Conservation (phyloP, 2,329 filamentous ascomycete genomes). For the Amauroascus verrucosus region DNA sequence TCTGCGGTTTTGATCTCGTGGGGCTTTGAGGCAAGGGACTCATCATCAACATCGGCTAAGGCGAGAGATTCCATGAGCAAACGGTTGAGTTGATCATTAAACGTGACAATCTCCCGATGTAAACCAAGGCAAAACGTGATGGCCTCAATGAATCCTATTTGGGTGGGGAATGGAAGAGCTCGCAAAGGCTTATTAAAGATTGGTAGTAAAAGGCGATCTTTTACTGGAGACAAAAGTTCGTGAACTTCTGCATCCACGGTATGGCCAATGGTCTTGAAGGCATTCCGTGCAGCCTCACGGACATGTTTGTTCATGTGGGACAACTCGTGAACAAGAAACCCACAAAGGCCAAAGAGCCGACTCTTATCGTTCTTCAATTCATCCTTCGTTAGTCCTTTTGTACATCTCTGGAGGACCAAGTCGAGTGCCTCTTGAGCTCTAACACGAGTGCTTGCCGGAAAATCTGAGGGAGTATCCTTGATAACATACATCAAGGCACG, state of each 20-base stretch:
- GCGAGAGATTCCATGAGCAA: conserved; percentile 89
- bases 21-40: conserved; percentile 82
- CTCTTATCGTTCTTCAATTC: conserved; percentile 59
- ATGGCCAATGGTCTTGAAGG: conserved; percentile 70
- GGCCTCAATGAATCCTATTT: conserved; percentile 97
- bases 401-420: conserved; percentile 66
- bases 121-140: conserved; percentile 90
- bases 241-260: conserved; percentile 69
- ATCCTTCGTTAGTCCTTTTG: conserved; percentile 67
- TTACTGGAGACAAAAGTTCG: conserved; percentile 80
- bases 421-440: conserved; percentile 77
- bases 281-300: conserved; percentile 71
- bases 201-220: conserved; percentile 75
- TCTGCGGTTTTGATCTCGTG: conserved; percentile 93
- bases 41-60: conserved; percentile 87
- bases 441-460: conserved; percentile 77
- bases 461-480: conserved; percentile 92
- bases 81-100: conserved; percentile 83
- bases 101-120: conserved; percentile 77
- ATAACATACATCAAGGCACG: conserved; percentile 92
- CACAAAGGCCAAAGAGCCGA: conserved; percentile 65
- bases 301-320: conserved; percentile 95
- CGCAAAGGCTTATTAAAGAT: conserved; percentile 93
- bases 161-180: conserved; percentile 83
- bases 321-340: conserved; percentile 75